Conservation (phyloP, 2,329 filamentous ascomycete genomes). For the Diatrype stigma region DNA sequence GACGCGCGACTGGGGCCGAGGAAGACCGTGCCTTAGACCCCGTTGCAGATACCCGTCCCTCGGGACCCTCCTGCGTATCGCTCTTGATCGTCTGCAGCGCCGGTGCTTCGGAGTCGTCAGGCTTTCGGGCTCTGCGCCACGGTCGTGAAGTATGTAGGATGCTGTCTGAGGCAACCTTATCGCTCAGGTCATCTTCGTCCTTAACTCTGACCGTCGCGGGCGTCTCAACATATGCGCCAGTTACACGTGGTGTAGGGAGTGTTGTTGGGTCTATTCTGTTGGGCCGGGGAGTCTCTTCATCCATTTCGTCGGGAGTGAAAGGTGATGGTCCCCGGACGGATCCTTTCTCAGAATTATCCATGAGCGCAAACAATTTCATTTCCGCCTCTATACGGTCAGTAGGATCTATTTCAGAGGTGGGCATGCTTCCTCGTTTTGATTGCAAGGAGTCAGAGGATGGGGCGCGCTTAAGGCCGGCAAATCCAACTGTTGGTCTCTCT, state of each 20-base stretch:
- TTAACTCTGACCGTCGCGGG: slow-evolving; percentile 39
- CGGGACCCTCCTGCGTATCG: slow-evolving; percentile 3
- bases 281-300: slow-evolving; percentile 46
- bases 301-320: slow-evolving; percentile 27
- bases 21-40: slow-evolving; percentile 17
- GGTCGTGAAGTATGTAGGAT: not conserved
- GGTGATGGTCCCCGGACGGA: slow-evolving; percentile 49
- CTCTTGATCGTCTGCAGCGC: slow-evolving; percentile 6
- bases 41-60: slow-evolving; percentile 3
- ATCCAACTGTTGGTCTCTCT: slow-evolving; percentile 40
- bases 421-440: slow-evolving; percentile 44
- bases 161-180: slow-evolving; percentile 4
- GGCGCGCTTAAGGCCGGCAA: slow-evolving; percentile 39
- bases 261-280: slow-evolving; percentile 40
- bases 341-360: slow-evolving; percentile 52
- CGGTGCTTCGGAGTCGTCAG: slow-evolving; percentile 9
- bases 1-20: slow-evolving; percentile 27
- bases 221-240: slow-evolving; percentile 55
- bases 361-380: slow-evolving; percentile 51
- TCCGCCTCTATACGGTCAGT: slow-evolving; percentile 54
- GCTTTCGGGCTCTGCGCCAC: slow-evolving; percentile 3
- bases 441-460: slow-evolving; percentile 43
- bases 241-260: slow-evolving; percentile 50
- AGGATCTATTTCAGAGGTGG: slow-evolving; percentile 49
- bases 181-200: slow-evolving; percentile 14